phyloP scores from a whole-genome alignment of 441 rosid species.

The Macaranga tanarius region DNA sequence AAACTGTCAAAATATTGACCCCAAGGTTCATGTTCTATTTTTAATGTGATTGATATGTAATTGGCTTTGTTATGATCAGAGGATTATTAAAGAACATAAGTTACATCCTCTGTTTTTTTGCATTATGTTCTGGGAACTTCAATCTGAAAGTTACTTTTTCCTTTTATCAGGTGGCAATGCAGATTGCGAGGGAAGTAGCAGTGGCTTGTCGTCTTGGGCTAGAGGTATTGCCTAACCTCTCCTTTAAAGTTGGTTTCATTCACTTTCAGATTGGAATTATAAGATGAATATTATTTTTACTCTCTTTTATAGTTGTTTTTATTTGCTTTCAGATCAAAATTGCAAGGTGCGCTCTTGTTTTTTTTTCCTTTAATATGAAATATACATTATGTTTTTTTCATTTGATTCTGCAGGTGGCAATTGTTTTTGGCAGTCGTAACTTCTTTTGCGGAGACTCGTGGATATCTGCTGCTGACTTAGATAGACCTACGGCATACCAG shows the following conservation, averaged over 20 bases:
- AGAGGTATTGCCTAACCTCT: constrained; percentile 42
- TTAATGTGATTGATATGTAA: neutral
- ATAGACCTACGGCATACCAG: constrained; percentile 77
- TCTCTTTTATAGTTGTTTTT: too few relatives aligned
- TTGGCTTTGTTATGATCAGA: constrained; percentile 9
- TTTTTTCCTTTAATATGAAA: too few relatives aligned
- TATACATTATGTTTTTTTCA: too few relatives aligned
- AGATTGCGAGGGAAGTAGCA: constrained; percentile 73
- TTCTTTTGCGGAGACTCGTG: constrained; percentile 76
- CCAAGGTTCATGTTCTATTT: constrained; percentile 50
- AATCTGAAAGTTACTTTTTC: constrained; percentile 17
- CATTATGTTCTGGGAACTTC: neutral
- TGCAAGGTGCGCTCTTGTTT: too few relatives aligned
- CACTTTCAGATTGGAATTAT: constrained; percentile 15
- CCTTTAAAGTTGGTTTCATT: neutral
- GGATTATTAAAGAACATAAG: neutral
- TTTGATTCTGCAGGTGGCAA: constrained; percentile 51
- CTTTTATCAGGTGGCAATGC: constrained; percentile 53
- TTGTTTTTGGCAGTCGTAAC: constrained; percentile 87
- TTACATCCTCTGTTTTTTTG: neutral
- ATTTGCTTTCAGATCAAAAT: too few relatives aligned
- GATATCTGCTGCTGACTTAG: constrained; percentile 77
- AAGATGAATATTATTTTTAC: neutral
- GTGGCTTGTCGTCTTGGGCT: constrained; percentile 69
- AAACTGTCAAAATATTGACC: constrained; percentile 66